Evolutionary conservation across 345 rosid genomes (phyloP).

Genomic region (Sapria himalayana): DNA sequence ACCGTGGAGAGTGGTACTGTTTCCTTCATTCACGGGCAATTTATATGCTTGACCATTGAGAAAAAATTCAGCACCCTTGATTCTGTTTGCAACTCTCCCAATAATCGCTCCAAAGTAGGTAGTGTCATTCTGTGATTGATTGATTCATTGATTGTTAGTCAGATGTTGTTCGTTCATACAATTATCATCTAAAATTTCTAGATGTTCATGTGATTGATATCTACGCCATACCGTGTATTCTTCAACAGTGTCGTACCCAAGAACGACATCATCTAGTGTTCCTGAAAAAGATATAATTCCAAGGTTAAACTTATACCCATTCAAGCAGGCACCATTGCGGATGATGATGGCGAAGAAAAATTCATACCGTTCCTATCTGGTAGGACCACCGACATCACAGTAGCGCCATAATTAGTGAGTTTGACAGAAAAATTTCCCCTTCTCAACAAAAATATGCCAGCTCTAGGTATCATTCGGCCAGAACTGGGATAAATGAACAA

Average conservation of each 20-base stretch:
- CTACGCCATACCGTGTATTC: constrained; percentile 49
- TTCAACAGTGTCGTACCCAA: constrained; percentile 48
- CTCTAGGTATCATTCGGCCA: constrained; percentile 5
- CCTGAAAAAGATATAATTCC: too few species aligned
- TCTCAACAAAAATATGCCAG: constrained; percentile 19
- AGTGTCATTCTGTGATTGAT: constrained; percentile 31
- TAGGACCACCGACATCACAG: constrained; percentile 28
- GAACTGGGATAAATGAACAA: neutral
- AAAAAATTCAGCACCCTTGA: constrained; percentile 44
- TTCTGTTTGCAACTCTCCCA: constrained; percentile 78
- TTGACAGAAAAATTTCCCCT: constrained; percentile 19
- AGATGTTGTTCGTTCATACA: too few species aligned
- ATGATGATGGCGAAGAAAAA: too few species aligned
- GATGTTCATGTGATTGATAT: too few species aligned
- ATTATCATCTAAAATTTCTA: too few species aligned
- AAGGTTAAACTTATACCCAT: too few species aligned
- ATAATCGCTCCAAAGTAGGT: constrained; percentile 48
- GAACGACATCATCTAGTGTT: constrained; percentile 43
- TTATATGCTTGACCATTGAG: constrained; percentile 41
- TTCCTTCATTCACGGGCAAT: constrained; percentile 51
- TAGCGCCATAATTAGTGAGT: constrained; percentile 49
- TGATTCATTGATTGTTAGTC: too few species aligned
- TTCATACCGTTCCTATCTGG: constrained; percentile 40
- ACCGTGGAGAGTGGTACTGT: constrained; percentile 87
- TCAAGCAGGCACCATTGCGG: too few species aligned